Conservation (phyloP, 1,284 basidiomycete species). For the Apiotrichum brassicae region DNA sequence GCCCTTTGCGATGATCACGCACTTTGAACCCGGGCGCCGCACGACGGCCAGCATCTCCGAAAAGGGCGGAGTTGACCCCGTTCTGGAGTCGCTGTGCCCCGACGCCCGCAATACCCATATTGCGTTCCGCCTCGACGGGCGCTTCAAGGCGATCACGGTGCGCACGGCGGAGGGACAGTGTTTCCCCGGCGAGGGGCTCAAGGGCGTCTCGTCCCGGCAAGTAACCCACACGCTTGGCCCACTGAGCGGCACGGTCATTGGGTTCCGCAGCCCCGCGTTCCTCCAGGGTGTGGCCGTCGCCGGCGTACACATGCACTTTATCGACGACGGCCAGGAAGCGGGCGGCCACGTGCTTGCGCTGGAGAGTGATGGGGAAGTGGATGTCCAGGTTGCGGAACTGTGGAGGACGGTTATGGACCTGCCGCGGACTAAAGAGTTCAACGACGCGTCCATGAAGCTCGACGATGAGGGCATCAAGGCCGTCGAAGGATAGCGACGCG, state of each 20-base stretch:
- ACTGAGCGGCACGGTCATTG: slow-evolving; percentile 7
- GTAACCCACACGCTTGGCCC: slow-evolving; percentile 3
- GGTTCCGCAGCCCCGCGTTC: slow-evolving; percentile 14
- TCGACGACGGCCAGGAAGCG: slow-evolving; percentile 5
- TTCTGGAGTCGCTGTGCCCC: slow-evolving; percentile 5
- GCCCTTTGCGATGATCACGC: slow-evolving; percentile 13
- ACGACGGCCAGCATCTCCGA: background rate
- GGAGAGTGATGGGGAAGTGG: slow-evolving; percentile 16
- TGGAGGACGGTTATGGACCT: slow-evolving; percentile 11
- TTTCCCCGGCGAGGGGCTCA: slow-evolving; percentile 8
- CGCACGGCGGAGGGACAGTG: slow-evolving; percentile 17
- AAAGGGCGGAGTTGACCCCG: slow-evolving; percentile 7
- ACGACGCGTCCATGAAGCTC: slow-evolving; percentile 7
- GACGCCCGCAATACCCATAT: slow-evolving; percentile 9
- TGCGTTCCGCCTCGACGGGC: slow-evolving; percentile 14
- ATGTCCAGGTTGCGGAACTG: slow-evolving; percentile 5
- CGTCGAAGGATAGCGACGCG: slow-evolving; percentile 14
- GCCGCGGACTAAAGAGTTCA: slow-evolving; percentile 10
- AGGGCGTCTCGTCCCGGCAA: slow-evolving; percentile 10
- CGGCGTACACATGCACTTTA: slow-evolving; percentile 19
- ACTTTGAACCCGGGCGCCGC: background rate
- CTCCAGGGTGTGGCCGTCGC: slow-evolving; percentile 13
- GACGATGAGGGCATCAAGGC: slow-evolving; percentile 10
- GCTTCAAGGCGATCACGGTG: slow-evolving; percentile 8
- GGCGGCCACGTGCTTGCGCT: slow-evolving; percentile 17